phyloP scores from a whole-genome alignment of 164 flowering plant species.

The Hamamelis virginiana region DNA sequence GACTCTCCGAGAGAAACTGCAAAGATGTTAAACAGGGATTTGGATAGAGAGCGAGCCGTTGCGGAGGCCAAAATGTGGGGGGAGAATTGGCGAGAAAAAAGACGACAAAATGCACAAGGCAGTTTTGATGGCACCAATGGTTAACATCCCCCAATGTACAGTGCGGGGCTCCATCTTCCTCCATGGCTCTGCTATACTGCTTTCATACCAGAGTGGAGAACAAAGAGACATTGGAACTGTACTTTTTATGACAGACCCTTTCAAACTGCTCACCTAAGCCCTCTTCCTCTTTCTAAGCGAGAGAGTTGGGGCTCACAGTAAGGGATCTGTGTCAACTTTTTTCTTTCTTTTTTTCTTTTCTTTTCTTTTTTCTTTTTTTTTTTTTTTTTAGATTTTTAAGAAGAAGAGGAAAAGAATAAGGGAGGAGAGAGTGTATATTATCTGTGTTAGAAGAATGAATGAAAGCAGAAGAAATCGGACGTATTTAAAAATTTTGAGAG shows the following conservation, averaged over 20 bases:
- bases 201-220: slow-evolving; percentile 1
- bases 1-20: slow-evolving; percentile 77
- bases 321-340: neutral
- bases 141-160: slow-evolving; percentile 10
- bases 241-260: neutral
- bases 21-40: slow-evolving; percentile 49
- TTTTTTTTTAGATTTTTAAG: neutral
- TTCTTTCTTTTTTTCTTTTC: neutral
- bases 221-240: neutral
- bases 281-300: slow-evolving; percentile 7
- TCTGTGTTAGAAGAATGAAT: slow-evolving; percentile 15
- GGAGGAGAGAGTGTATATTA: slow-evolving; percentile 26
- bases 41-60: slow-evolving; percentile 86
- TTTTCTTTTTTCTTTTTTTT: slow-evolving; percentile 5
- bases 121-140: slow-evolving; percentile 49
- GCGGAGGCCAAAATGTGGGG: slow-evolving; percentile 99
- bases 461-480: neutral
- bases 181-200: slow-evolving; percentile 3
- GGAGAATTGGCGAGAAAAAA: slow-evolving; percentile 80
- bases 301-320: neutral
- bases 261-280: neutral
- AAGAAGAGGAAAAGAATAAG: slow-evolving; percentile 13
- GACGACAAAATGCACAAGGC: slow-evolving; percentile 63
- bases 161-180: slow-evolving; percentile 3
- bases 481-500: slow-evolving; percentile 18